Conservation (phyloP, 2,329 filamentous ascomycete species). For the Botryotinia globosa region DNA sequence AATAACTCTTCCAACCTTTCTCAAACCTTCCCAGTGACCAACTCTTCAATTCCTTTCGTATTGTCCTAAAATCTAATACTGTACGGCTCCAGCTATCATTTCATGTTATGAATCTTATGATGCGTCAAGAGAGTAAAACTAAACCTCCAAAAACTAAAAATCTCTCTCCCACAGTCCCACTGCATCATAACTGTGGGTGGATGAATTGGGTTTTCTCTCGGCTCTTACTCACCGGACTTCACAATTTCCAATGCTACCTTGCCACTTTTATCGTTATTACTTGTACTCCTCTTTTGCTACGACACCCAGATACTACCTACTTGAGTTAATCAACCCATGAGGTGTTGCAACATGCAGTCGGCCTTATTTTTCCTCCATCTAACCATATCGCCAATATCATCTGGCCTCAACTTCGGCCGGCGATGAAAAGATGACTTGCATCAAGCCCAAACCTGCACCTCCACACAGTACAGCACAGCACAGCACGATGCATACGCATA, state of each 20-base stretch:
- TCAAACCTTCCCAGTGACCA: not conserved
- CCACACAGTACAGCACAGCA: slow-evolving; percentile 11
- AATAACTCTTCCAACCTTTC: not conserved
- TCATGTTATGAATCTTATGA: not conserved
- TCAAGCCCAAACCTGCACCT: slow-evolving; percentile 18
- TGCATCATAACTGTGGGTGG: slow-evolving; percentile 3
- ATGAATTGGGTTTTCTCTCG: not conserved
- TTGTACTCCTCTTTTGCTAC: not conserved
- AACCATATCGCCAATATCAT: slow-evolving; percentile 7
- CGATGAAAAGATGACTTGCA: slow-evolving; percentile 22
- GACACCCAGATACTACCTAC: slow-evolving; percentile 7
- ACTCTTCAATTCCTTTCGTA: not conserved
- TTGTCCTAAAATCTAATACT: too few relatives aligned
- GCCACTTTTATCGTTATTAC: not conserved
- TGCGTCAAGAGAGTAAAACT: not conserved
- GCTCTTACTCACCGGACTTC: not conserved
- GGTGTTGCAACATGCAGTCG: slow-evolving; percentile 7
- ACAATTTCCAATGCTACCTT: not conserved
- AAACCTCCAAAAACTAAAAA: not conserved
- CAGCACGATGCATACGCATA: slow-evolving; percentile 18
- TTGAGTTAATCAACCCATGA: slow-evolving; percentile 1
- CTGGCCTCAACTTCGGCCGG: slow-evolving; percentile 16
- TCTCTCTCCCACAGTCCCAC: not conserved
- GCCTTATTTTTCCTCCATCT: slow-evolving; percentile 1
- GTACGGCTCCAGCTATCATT: not conserved